Base-by-base conservation (phyloP, 495 filamentous ascomycete genomes). In the Elaphomyces granulatus region DNA sequence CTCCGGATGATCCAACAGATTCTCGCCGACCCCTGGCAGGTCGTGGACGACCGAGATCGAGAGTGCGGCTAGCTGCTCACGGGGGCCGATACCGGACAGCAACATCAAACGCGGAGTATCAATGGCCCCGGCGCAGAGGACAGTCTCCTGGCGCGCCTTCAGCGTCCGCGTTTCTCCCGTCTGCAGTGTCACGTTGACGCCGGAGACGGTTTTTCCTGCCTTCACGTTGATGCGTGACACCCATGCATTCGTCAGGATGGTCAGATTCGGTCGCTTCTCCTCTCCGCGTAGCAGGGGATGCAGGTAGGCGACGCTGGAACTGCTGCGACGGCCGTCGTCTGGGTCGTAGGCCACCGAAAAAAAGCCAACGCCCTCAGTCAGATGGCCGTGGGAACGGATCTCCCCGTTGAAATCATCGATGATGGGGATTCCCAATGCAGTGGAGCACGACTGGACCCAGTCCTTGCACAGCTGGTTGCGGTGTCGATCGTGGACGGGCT, bases 261-360 rank as follows among this genome's bases (percentile, higher is more conserved):
- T 86, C 52, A 90, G 58, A 49, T 90, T 90, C 2, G 77, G 71
- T 23, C 81, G 64, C 54, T 75, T 77, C 64, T 87, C 81, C 21
- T 81, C 73, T 4, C 80, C 81, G 8, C 72, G 67, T 21, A 90
- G 64, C 41, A 90, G 85, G 15, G 83, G 83, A 50, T 90, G 83
- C 52, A 90, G 83, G 53, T 90, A 90, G 12, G 83, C 83, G 2
- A 90, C 83, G 48, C 74, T 80, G 37, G 83, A 81, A 53, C 79
- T 84, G 64, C 78, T 83, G 33, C 83, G 71, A 42, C 70, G 71
- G 45, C 83, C 82, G 48, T 81, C 71, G 45, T 87, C 81, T 0
- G 83, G 82, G 55, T 86, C 85, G 60, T 87, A 90, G 20, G 79
- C 70, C 26, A 90, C 75, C 32, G 75, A 81, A 69, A 90, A 87